Evolutionary conservation across 2,329 filamentous ascomycete species (phyloP).

Genomic region (Penicillium sp.): DNA sequence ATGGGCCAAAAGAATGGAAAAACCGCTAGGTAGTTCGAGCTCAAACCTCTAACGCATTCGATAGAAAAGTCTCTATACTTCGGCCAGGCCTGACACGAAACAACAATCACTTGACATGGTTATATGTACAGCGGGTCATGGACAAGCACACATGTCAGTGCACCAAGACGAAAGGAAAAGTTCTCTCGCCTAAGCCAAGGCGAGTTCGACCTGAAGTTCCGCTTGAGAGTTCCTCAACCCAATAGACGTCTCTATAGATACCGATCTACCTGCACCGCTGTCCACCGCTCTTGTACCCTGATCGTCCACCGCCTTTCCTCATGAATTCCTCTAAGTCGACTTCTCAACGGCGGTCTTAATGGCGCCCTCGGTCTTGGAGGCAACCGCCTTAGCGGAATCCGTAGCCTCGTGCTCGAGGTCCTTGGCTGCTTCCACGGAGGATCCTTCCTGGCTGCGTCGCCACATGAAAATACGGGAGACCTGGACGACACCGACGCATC

Average conservation of each 20-base stretch:
- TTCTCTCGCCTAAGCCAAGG: too few relatives aligned
- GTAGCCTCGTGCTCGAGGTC: slow-evolving; percentile 35
- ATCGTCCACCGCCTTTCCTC: not conserved
- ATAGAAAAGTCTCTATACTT: too few relatives aligned
- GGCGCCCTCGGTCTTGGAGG: slow-evolving; percentile 27
- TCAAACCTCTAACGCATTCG: too few relatives aligned
- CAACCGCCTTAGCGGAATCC: slow-evolving; percentile 33
- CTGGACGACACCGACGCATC: slow-evolving; percentile 77
- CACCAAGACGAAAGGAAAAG: too few relatives aligned
- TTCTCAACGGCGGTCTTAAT: slow-evolving; percentile 26
- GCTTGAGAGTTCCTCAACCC: too few relatives aligned
- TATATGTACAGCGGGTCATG: slow-evolving; percentile 23
- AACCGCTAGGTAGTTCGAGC: too few relatives aligned
- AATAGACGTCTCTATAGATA: slow-evolving; percentile 6
- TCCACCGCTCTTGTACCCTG: slow-evolving; percentile 3
- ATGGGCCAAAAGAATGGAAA: too few relatives aligned
- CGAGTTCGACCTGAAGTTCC: too few relatives aligned
- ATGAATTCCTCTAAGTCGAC: slow-evolving; percentile 12
- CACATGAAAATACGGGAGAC: slow-evolving; percentile 67
- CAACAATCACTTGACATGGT: too few relatives aligned
- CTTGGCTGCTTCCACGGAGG: slow-evolving; percentile 35
- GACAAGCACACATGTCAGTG: too few relatives aligned
- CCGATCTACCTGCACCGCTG: slow-evolving; percentile 7
- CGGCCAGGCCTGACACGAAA: too few relatives aligned
- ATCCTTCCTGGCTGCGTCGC: slow-evolving; percentile 51